A percentile compares a stretch with the other conserved stretches of the same genome.
These are phyloP conservation scores for Pholiota microspora DNA, from an alignment of 768 basidiomycete genomes.

Conservation along the genomic window DNA sequence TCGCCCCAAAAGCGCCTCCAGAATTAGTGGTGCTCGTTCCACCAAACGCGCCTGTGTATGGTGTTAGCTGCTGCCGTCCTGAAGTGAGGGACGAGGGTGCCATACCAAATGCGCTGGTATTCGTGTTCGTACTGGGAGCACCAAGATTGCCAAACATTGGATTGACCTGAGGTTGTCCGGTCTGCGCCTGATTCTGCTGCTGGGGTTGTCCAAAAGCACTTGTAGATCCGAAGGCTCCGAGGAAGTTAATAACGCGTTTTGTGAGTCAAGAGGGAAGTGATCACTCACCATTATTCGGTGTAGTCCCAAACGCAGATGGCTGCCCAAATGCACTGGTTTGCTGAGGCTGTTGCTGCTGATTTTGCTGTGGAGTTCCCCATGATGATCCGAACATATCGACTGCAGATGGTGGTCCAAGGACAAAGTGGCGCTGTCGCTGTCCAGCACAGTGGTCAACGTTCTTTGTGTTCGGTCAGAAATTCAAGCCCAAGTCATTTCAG, in stretches of 20 bases:
- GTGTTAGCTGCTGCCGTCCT: conserved; percentile 16
- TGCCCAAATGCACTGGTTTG: conserved; percentile 68
- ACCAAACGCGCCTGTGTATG: conserved; percentile 43
- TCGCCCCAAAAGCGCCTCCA: conserved; percentile 59
- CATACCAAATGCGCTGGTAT: conserved; percentile 43
- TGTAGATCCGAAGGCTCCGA: conserved; percentile 51
- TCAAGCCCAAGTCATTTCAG: conserved; percentile 27
- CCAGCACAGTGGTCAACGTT: conserved; percentile 11
- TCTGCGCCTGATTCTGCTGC: conserved; percentile 50
- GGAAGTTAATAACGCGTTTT: conserved; percentile 23
- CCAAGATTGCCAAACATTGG: conserved; percentile 77
- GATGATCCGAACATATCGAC: conserved; percentile 67
- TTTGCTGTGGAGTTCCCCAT: conserved; percentile 68
- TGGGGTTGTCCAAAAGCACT: conserved; percentile 59
- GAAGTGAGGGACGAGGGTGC: conserved; percentile 19
- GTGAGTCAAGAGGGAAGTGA: conserved; percentile 21
- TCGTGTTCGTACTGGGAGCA: conserved; percentile 29
- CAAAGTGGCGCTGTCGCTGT: conserved; percentile 21
- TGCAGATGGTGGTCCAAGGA: conserved; percentile 10
- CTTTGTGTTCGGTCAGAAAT: conserved; percentile 18
- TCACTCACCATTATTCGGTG: conserved; percentile 36
- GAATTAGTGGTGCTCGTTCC: conserved; percentile 32
- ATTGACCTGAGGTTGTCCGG: conserved; percentile 61
- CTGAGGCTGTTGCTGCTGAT: conserved; percentile 51
- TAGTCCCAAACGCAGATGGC: conserved; percentile 29